Percentiles rank a stretch among this genome's conserved stretches.
phyloP scores from a whole-genome alignment of 2,329 filamentous ascomycete genomes.

The Rhynchosporium graminicola region DNA sequence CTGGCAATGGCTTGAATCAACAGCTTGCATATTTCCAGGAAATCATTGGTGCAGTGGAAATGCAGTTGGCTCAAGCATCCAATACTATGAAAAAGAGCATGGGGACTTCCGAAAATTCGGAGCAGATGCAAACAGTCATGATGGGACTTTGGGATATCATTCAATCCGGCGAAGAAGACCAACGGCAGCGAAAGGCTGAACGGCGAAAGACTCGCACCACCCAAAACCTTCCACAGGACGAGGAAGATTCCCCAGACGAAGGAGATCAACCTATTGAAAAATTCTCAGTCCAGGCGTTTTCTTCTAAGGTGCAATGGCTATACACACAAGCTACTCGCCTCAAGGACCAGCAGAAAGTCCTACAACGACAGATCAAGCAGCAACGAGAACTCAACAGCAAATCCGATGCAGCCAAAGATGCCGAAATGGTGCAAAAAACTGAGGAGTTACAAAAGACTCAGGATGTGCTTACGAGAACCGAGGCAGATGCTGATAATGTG shows the following conservation, averaged over 20 bases:
- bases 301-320: conserved; percentile 74
- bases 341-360: conserved; percentile 83
- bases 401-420: conserved; percentile 71
- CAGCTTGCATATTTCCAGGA: conserved; percentile 70
- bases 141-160: conserved; percentile 55
- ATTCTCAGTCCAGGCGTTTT: conserved; percentile 77
- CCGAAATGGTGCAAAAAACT: conserved; percentile 59
- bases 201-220: conserved; percentile 54
- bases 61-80: conserved; percentile 33
- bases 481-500: conserved; percentile 39
- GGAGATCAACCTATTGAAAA: conserved; percentile 57
- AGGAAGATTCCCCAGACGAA: conserved; percentile 63
- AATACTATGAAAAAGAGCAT: conserved; percentile 26
- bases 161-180: conserved; percentile 51
- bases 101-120: conserved; percentile 45
- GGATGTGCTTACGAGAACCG: conserved; percentile 40
- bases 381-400: conserved; percentile 91
- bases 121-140: conserved; percentile 57
- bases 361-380: conserved; percentile 91
- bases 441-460: conserved; percentile 54
- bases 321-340: conserved; percentile 75
- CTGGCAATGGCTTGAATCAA: conserved; percentile 59
- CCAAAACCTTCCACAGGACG: conserved; percentile 59
- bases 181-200: conserved; percentile 55
- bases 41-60: conserved; percentile 53